Evolutionary conservation across 306 rosid species (phyloP).

Genomic region (Dalbergia cultrata): DNA sequence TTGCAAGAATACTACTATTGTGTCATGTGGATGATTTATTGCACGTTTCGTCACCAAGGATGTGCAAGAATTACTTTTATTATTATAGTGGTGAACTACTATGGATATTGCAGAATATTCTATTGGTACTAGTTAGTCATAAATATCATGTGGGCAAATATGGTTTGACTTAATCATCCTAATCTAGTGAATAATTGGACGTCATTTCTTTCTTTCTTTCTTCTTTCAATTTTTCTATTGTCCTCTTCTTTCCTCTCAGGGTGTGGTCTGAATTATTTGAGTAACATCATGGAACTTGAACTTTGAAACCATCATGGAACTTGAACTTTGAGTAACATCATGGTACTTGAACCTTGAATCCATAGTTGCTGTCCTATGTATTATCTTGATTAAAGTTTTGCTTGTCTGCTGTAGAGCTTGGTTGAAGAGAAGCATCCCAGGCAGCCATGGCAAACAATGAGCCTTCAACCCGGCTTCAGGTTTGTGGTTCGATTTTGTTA

Average conservation of each 20-base stretch:
- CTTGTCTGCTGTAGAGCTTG: conserved; percentile 34
- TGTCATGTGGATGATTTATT: not conserved
- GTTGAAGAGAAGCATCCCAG: conserved; percentile 48
- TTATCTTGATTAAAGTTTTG: conserved; percentile 11
- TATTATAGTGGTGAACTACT: not conserved
- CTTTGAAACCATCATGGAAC: not conserved
- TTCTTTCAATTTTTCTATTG: not conserved
- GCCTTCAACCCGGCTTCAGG: conserved; percentile 64
- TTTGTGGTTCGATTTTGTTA: conserved; percentile 30
- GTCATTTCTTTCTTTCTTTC: not conserved
- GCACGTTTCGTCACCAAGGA: not conserved
- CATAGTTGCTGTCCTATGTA: not conserved
- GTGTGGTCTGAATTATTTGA: not conserved
- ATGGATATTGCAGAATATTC: not conserved
- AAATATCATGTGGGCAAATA: conserved; percentile 3
- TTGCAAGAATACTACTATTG: not conserved
- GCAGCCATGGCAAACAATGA: conserved; percentile 45
- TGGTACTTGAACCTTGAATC: not conserved
- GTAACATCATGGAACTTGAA: not conserved
- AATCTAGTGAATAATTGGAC: conserved; percentile 3
- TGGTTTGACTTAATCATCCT: not conserved
- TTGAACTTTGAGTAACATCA: not conserved
- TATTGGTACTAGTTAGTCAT: not conserved
- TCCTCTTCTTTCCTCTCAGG: not conserved
- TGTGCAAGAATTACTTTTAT: not conserved